Conservation (phyloP, 2,329 filamentous ascomycete genomes). For the Sarocladiaceae sp. region DNA sequence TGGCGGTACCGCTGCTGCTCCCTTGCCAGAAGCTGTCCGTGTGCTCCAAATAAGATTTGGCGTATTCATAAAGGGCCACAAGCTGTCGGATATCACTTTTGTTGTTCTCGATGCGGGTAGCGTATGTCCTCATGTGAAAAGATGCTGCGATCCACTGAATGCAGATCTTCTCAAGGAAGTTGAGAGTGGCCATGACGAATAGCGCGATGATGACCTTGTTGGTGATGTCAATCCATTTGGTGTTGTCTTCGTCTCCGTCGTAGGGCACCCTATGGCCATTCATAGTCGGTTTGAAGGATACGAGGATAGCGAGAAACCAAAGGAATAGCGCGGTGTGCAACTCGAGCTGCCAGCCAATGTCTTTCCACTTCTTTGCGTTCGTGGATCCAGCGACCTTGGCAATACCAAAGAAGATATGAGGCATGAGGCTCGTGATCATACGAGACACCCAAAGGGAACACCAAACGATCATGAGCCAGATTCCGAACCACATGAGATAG, state of each 20-base stretch:
- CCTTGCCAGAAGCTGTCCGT: conserved; percentile 44
- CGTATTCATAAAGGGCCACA: conserved; percentile 58
- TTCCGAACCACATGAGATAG: conserved; percentile 79
- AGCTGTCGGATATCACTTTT: conserved; percentile 73
- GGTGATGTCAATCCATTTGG: conserved; percentile 67
- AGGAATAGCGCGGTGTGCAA: conserved; percentile 81
- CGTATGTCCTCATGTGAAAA: conserved; percentile 87
- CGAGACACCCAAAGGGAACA: conserved; percentile 76
- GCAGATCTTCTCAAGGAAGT: conserved; percentile 85
- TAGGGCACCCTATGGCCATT: conserved; percentile 43
- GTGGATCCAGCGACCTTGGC: conserved; percentile 74
- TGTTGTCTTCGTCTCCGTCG: conserved; percentile 38
- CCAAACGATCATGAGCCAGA: conserved; percentile 95
- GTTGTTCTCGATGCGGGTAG: conserved; percentile 84
- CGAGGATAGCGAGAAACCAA: conserved; percentile 81
- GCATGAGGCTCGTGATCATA: conserved; percentile 46
- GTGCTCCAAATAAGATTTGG: conserved; percentile 63
- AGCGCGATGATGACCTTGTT: conserved; percentile 82
- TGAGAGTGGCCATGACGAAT: conserved; percentile 74
- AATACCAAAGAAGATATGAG: conserved; percentile 39
- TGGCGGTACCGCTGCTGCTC: conserved; percentile 31
- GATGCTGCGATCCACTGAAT: conserved; percentile 93
- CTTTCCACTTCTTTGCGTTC: conserved; percentile 87
- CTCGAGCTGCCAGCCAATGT: conserved; percentile 80
- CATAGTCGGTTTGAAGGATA: conserved; percentile 82